A percentile compares a stretch with the other conserved stretches of the same genome.
Evolutionary conservation across 257 asterid species (phyloP).

Genomic region (Solanum appendiculatum): DNA sequence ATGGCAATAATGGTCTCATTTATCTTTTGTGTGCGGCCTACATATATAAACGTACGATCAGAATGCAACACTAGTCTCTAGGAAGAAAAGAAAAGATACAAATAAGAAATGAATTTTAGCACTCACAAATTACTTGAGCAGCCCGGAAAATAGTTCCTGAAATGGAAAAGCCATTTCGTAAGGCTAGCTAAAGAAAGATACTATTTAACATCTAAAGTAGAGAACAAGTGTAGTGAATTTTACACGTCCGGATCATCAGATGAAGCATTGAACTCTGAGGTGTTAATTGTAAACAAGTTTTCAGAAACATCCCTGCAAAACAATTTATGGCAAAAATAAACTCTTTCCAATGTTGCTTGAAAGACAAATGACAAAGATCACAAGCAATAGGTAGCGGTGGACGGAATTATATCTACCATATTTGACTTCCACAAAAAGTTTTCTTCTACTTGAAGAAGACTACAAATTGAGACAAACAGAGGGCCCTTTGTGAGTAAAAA

Average conservation of each 20-base stretch:
- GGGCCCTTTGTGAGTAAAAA: not conserved
- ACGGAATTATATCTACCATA: not conserved
- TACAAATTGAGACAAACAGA: not conserved
- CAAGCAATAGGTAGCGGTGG: not conserved
- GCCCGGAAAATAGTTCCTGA: slow-evolving; percentile 6
- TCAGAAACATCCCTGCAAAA: slow-evolving; percentile 16
- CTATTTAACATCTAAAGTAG: not conserved
- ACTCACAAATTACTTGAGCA: slow-evolving; percentile 8
- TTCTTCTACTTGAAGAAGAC: not conserved
- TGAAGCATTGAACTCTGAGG: not conserved
- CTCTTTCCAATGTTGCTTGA: not conserved
- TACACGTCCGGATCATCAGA: not conserved
- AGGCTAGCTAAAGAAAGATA: not conserved
- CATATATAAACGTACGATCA: not conserved
- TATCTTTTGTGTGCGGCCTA: not conserved
- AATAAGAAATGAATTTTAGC: not conserved
- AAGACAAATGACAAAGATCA: not conserved
- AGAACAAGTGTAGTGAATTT: not conserved
- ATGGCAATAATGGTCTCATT: not conserved
- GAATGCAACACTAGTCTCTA: not conserved
- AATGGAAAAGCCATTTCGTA: not conserved
- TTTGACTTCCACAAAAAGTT: not conserved
- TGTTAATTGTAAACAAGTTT: not conserved
- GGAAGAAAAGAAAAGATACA: not conserved
- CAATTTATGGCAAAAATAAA: not conserved